Conservation (phyloP, 1,284 basidiomycete species). For the Cryptococcus sp. region DNA sequence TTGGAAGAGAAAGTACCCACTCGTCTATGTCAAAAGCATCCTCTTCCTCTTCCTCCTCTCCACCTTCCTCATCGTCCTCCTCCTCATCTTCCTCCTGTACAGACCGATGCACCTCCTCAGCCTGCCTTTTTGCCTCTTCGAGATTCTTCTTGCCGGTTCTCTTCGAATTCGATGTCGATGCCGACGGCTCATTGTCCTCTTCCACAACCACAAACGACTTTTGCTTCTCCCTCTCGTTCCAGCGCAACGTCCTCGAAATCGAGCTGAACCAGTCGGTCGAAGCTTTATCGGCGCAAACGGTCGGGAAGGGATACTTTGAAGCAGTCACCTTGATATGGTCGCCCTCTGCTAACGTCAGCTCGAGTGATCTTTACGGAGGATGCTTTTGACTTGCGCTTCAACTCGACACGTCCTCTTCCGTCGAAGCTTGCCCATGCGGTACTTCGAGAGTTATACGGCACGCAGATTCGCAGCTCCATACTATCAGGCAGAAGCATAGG, state of each 20-base stretch:
- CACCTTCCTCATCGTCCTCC: slow-evolving; percentile 52
- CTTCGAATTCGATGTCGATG: slow-evolving; percentile 50
- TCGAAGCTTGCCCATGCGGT: slow-evolving; percentile 99
- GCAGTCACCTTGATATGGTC: slow-evolving; percentile 99
- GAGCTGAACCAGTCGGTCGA: slow-evolving; percentile 98
- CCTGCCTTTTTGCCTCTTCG: slow-evolving; percentile 8
- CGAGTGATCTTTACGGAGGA: too few relatives aligned
- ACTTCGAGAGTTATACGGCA: slow-evolving; percentile 95
- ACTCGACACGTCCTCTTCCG: slow-evolving; percentile 89
- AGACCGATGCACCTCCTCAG: slow-evolving; percentile 34
- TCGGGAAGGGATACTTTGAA: slow-evolving; percentile 97
- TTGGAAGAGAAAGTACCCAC: slow-evolving; percentile 50
- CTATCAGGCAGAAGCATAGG: slow-evolving; percentile 98
- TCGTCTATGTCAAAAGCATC: slow-evolving; percentile 89
- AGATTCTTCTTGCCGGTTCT: slow-evolving; percentile 46
- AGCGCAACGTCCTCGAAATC: slow-evolving; percentile 91
- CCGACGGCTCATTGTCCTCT: slow-evolving; percentile 55
- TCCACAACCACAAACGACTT: slow-evolving; percentile 98
- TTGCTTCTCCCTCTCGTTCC: slow-evolving; percentile 95
- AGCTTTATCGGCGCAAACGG: slow-evolving; percentile 94
- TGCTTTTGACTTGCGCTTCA: slow-evolving; percentile 64
- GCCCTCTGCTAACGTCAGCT: slow-evolving; percentile 64
- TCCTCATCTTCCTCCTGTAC: slow-evolving; percentile 52
- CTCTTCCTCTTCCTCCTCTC: slow-evolving; percentile 56
- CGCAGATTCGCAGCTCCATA: slow-evolving; percentile 97